A percentile compares a stretch with the other conserved stretches of the same genome.
These are phyloP conservation scores for Coprinopsis sp. DNA, from an alignment of 768 basidiomycete species.

Conservation along the genomic window DNA sequence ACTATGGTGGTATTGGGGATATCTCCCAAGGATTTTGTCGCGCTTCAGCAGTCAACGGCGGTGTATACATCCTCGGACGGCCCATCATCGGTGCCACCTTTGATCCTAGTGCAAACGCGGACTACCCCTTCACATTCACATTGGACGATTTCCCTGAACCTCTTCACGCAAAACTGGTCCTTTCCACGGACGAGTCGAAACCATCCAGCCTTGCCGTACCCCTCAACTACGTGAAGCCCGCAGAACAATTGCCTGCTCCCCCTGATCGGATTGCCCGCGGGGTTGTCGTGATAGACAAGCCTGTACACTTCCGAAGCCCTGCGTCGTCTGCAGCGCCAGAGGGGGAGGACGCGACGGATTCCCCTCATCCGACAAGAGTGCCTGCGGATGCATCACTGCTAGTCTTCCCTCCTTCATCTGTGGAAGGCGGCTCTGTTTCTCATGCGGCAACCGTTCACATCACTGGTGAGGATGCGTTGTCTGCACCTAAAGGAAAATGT, in stretches of 20 bases:
- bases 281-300: conserved; percentile 35
- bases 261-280: conserved; percentile 25
- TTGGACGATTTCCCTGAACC: conserved; percentile 60
- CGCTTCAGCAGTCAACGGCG: conserved; percentile 76
- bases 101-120: neutral
- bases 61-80: conserved; percentile 67
- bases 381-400: conserved; percentile 61
- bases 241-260: conserved; percentile 10
- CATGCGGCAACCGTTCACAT: conserved; percentile 59
- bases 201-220: conserved; percentile 25
- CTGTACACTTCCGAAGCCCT: conserved; percentile 22
- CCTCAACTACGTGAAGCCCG: conserved; percentile 9
- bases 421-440: conserved; percentile 43
- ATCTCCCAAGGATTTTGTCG: conserved; percentile 90
- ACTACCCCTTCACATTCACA: conserved; percentile 22
- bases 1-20: conserved; percentile 92
- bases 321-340: conserved; percentile 2
- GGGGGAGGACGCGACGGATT: conserved; percentile 1
- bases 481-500: conserved; percentile 74
- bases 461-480: conserved; percentile 69
- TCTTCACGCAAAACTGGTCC: conserved; percentile 49
- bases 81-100: conserved; percentile 29
- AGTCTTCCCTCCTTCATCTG: conserved; percentile 68
- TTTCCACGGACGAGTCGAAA: conserved; percentile 39
- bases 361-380: conserved; percentile 17